Conservation (phyloP, 805 yeast genomes). For the Candida saitoana region DNA sequence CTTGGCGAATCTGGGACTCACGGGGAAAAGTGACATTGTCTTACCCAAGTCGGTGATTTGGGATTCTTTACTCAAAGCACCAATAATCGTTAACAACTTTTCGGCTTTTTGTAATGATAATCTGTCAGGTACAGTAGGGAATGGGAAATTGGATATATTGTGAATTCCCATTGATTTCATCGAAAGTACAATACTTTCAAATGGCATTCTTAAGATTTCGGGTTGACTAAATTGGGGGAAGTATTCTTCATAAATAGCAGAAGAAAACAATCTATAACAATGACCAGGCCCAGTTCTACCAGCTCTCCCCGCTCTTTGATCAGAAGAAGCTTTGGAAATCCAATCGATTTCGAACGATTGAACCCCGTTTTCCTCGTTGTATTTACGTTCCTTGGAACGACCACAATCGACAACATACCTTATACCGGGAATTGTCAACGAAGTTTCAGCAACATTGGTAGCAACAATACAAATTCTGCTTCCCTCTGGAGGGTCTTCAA, state of each 20-base stretch:
- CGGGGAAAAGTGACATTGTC: conserved; percentile 86
- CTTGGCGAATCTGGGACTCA: conserved; percentile 90
- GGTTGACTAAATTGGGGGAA: conserved; percentile 82
- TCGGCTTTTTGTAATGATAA: conserved; percentile 60
- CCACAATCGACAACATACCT: conserved; percentile 95
- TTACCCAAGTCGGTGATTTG: conserved; percentile 73
- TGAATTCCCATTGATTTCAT: conserved; percentile 98
- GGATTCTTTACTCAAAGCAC: conserved; percentile 63
- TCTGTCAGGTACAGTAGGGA: conserved; percentile 88
- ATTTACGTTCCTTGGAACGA: conserved; percentile 82
- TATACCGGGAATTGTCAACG: conserved; percentile 93
- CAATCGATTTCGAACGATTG: conserved; percentile 89
- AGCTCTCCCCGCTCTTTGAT: conserved; percentile 94
- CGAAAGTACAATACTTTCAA: conserved; percentile 88
- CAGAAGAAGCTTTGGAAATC: conserved; percentile 94
- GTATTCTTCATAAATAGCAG: conserved; percentile 87
- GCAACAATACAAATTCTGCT: conserved; percentile 89
- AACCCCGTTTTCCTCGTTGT: conserved; percentile 78
- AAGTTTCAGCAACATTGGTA: conserved; percentile 96
- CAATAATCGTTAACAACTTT: conserved; percentile 61
- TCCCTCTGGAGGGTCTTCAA: conserved; percentile 79
- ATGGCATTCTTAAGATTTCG: conserved; percentile 91
- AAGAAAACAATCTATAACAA: conserved; percentile 85
- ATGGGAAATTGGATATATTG: conserved; percentile 86
- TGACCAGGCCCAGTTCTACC: conserved; percentile 99